Evolutionary conservation across 805 yeast species (phyloP).

Genomic region (Blastobotrys terrestris): DNA sequence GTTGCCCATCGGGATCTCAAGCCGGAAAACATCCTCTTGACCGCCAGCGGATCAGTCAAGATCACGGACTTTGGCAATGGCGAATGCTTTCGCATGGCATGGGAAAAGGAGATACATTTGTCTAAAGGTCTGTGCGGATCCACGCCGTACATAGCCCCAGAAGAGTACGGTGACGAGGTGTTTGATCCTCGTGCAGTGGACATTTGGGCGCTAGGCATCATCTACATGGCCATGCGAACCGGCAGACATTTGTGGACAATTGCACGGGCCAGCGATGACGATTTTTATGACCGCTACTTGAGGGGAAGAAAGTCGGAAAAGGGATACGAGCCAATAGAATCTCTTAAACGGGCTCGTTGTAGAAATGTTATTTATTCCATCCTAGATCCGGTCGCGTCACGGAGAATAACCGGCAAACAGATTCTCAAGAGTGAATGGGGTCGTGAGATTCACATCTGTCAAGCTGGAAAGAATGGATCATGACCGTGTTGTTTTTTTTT

Average conservation of each 20-base stretch:
- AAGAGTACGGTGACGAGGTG: conserved; percentile 53
- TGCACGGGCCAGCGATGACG: conserved; percentile 71
- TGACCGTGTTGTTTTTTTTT: background rate
- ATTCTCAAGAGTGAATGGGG: conserved; percentile 94
- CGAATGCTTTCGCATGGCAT: conserved; percentile 82
- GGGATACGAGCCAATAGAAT: conserved; percentile 90
- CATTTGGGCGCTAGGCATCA: conserved; percentile 83
- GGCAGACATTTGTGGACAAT: conserved; percentile 90
- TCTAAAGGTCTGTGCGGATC: conserved; percentile 79
- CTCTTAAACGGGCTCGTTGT: conserved; percentile 77
- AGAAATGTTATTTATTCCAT: conserved; percentile 90
- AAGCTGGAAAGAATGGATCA: conserved; percentile 47
- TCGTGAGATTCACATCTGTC: conserved; percentile 75
- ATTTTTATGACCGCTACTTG: conserved; percentile 68
- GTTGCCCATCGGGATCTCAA: conserved; percentile 92
- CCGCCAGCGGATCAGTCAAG: conserved; percentile 58
- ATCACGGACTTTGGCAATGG: conserved; percentile 88
- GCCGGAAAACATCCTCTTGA: conserved; percentile 76
- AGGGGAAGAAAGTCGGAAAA: conserved; percentile 71
- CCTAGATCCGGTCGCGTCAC: conserved; percentile 80
- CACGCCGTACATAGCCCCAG: conserved; percentile 90
- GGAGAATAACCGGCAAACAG: conserved; percentile 85
- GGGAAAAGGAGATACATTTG: conserved; percentile 70
- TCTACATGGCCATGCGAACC: conserved; percentile 75
- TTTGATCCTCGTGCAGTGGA: conserved; percentile 80